Evolutionary conservation across 2,329 filamentous ascomycete species (phyloP).

Genomic region (Aspergillus ochraceus): DNA sequence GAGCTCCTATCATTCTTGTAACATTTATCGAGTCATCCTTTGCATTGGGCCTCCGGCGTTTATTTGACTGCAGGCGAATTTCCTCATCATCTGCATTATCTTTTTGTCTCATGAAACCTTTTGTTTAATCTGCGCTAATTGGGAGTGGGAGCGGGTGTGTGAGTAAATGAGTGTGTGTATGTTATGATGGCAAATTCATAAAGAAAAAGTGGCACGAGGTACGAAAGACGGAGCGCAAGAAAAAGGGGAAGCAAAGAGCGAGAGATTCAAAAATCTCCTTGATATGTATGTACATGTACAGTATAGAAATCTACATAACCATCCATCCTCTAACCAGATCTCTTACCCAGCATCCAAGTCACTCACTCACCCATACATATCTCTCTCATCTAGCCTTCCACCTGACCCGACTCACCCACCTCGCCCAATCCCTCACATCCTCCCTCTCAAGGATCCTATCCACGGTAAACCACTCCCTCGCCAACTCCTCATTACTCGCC

Average conservation of each 20-base stretch:
- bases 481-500: conserved; percentile 74
- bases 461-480: conserved; percentile 69
- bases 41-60: neutral
- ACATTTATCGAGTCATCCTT: neutral
- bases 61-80: too few species aligned
- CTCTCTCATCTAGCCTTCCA: conserved; percentile 64
- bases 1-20: conserved; percentile 7
- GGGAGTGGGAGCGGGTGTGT: neutral
- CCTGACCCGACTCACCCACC: conserved; percentile 70
- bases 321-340: neutral
- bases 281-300: neutral
- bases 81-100: neutral
- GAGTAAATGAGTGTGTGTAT: too few species aligned
- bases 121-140: neutral
- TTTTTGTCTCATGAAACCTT: neutral
- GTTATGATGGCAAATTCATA: too few species aligned
- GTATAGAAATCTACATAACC: neutral
- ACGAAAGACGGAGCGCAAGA: neutral
- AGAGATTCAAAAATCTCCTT: neutral
- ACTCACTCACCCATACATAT: too few species aligned
- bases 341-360: neutral
- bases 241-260: neutral
- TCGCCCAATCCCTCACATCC: conserved; percentile 69
- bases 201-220: neutral
- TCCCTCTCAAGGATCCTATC: conserved; percentile 69